These are phyloP conservation scores for Crassisporium funariophilum DNA, from an alignment of 768 basidiomycete species.

Conservation along the genomic window DNA sequence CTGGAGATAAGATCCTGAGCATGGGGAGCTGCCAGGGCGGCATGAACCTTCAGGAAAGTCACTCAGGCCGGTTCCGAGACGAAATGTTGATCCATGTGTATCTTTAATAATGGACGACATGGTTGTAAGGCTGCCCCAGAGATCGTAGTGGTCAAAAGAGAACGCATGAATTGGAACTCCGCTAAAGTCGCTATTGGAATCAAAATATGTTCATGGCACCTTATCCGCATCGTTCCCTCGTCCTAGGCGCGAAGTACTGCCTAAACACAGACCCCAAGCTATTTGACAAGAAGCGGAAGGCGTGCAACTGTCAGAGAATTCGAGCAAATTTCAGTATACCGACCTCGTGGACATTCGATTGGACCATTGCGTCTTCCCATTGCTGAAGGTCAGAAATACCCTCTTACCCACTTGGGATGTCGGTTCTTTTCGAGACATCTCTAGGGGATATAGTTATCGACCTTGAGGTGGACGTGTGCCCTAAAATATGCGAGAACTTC, in stretches of 20 bases:
- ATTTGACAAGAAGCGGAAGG: too few relatives aligned
- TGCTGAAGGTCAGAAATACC: too few relatives aligned
- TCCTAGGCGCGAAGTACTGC: too few relatives aligned
- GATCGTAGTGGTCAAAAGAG: too few relatives aligned
- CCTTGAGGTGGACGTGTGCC: slow-evolving; percentile 88
- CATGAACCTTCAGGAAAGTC: too few relatives aligned
- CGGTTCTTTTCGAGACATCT: slow-evolving; percentile 95
- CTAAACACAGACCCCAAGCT: too few relatives aligned
- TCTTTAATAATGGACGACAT: background rate
- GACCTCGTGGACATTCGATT: too few relatives aligned
- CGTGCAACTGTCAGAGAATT: too few relatives aligned
- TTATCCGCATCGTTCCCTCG: background rate
- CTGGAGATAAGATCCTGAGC: too few relatives aligned
- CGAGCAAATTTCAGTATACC: too few relatives aligned
- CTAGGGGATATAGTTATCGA: slow-evolving; percentile 97
- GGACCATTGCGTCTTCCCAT: too few relatives aligned
- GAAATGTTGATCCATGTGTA: background rate
- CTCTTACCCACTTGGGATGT: slow-evolving; percentile 55
- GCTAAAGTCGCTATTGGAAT: background rate
- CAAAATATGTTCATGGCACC: background rate
- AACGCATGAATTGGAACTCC: background rate
- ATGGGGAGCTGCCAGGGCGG: background rate
- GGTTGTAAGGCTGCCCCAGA: background rate
- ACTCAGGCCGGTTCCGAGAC: too few relatives aligned
- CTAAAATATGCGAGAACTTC: slow-evolving; percentile 92